phyloP scores from a whole-genome alignment of 176 grass and related monocot genomes.

The Triticum dicoccoides region DNA sequence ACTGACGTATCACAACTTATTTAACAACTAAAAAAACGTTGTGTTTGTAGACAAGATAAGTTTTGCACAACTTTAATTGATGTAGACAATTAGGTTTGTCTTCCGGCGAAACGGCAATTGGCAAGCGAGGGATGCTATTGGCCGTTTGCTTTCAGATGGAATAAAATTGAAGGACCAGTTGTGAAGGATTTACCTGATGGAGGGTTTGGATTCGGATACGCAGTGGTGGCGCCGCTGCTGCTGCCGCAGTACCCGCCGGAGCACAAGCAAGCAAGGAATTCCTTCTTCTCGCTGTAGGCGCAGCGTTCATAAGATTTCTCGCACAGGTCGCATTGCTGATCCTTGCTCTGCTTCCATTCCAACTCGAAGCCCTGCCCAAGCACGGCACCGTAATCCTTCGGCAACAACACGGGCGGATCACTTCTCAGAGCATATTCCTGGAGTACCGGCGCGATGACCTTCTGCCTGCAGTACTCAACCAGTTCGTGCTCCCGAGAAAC shows the following conservation, averaged over 20 bases:
- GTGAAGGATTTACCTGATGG: neutral
- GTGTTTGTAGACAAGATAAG: too few relatives aligned
- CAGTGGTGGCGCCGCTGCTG: neutral
- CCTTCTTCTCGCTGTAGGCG: neutral
- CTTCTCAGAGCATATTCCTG: accelerated
- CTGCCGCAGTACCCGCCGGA: neutral
- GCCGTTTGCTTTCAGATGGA: neutral
- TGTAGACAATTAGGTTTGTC: neutral
- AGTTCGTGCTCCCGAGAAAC: accelerated
- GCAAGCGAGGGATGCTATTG: neutral
- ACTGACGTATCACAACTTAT: too few relatives aligned
- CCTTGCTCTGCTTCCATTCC: neutral
- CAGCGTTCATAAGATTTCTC: neutral
- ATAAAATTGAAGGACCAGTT: neutral
- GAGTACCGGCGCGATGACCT: neutral
- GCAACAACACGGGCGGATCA: accelerated
- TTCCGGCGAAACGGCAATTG: neutral
- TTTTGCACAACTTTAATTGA: too few relatives aligned
- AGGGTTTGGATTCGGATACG: accelerated
- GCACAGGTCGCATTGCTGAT: accelerated
- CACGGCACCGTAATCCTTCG: neutral
- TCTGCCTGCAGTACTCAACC: accelerated
- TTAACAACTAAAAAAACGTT: too few relatives aligned
- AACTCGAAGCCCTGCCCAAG: constrained; percentile 23
- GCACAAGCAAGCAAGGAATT: constrained; percentile 36